Base-by-base conservation (phyloP, 371 early-diverging fungal species). In the Mortierella sp. region DNA sequence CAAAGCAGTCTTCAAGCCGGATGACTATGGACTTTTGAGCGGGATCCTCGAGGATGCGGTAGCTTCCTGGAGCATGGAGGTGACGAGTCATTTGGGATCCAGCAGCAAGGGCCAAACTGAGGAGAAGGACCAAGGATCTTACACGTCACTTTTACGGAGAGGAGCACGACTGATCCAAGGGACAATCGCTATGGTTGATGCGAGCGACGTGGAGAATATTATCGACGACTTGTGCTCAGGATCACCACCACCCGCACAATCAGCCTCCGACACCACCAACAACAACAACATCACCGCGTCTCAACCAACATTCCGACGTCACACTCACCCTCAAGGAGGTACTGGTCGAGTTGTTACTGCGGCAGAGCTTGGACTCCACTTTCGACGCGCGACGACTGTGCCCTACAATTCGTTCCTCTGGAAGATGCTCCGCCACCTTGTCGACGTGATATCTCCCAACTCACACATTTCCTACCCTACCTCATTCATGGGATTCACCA, bases 341-440 rank as follows among this genome's bases (percentile, higher is more conserved):
- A 14, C 64, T 10, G 66, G 29, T 14, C 73, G 65, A 50, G 41
- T 81, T n/a, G 63, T 77, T 22, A 48, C 88, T 16, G 69, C 91
- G 2, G 66, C 78, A 11, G 80, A 86, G 9, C 77, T 91, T 8
- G 86, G 87, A 10, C 77, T 89, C 45, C 87, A 88, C 53, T 80
- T 93, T 66, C 88, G 90, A 13, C 85, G 89, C 26, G 89, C 89
- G 3, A 85, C 90, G 10, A 80, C 90, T 0, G 91, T 94, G 5
- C 95, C 95, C 3, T 87, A 86, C 52, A 86, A 85, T 34, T 94
- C 94, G 3, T 85, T 95, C 64, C 86, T 95, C 29, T 95, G 94
- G 94, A 90, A 91, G 16, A 76, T 94, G 58, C 66, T 92, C 31
- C 82, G 89, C 43, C 86, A 89, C 45, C 85, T 92, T 11, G 64